Base-by-base conservation (phyloP, 2,329 filamentous ascomycete species). In the Hymenoscyphus repandus region DNA sequence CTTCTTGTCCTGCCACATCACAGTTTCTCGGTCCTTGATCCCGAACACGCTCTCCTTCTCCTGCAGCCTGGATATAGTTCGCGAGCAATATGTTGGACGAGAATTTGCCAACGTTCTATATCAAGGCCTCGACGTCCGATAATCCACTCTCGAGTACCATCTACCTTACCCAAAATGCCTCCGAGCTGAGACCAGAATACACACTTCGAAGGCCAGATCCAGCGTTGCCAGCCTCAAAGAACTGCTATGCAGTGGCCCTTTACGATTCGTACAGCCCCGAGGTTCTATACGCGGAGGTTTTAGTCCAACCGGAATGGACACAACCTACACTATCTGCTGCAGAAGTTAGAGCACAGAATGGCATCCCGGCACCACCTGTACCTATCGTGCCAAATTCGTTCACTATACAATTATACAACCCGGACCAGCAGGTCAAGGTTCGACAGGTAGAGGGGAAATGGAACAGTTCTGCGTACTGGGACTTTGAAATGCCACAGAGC, bases 321-420 rank as follows among this genome's bases (percentile, higher is more conserved):
- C 88, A 92, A 52, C 88, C 90, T 0, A 83, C 83, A 0, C 76
- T 95, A 6, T 92, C 89, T 1, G 82, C 86, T 43, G 89, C 93
- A 48, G 87, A 95, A 65, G 79, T 91, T 50, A 82, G 89, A 55
- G 74, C 77, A n/a, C 65, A 86, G 63, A 84, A 83, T 54, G 86
- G 85, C 13, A 71, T 82, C 1, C 73, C 78, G 2, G 83, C 79
- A 18, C 79, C 78, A 13, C 84, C 86, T 1, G 78, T 86, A 53
- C 86, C 91, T 9, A 76, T 88, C 32, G 79, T 89, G 27, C 91
- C 92, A 0, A 83, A 85, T 50, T 75, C 81, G 47, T 96, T 97
- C 67, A 77, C 78, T n/a, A 78, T 97, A 36, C 86, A 92, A 62
- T 82, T 99, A 2, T 97, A 96, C 75, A 93, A 96, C 66, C 93